These are phyloP conservation scores for Elongisporangium senticosum DNA, from an alignment of 352 stramenopile genomes.

Conservation along the genomic window DNA sequence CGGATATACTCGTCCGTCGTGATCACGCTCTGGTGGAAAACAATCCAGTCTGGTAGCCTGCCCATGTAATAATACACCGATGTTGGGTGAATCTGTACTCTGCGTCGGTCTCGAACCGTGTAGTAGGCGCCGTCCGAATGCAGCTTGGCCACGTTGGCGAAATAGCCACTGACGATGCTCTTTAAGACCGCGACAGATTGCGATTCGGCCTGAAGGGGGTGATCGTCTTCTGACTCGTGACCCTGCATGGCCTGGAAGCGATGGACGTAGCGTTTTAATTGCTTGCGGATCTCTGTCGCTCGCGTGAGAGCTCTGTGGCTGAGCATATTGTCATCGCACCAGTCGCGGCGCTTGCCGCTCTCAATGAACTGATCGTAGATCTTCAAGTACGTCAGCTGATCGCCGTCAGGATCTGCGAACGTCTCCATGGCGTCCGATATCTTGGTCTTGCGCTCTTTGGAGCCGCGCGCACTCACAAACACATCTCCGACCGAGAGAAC, in stretches of 20 bases:
- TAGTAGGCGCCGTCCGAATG: conserved; percentile 81
- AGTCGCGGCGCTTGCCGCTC: conserved; percentile 51
- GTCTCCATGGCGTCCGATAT: conserved; percentile 58
- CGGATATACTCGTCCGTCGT: conserved; percentile 95
- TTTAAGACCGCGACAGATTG: conserved; percentile 38
- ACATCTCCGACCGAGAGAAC: conserved; percentile 93
- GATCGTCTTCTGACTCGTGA: conserved; percentile 8
- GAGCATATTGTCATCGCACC: conserved; percentile 72
- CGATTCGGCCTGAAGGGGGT: conserved; percentile 10
- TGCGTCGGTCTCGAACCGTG: conserved; percentile 61
- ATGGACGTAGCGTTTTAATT: conserved; percentile 62
- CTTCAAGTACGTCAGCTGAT: conserved; percentile 63
- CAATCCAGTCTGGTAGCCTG: conserved; percentile 94
- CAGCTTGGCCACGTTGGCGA: conserved; percentile 96
- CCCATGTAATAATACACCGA: conserved; percentile 71
- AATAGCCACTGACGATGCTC: conserved; percentile 76
- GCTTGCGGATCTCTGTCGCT: conserved; percentile 59
- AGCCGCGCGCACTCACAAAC: conserved; percentile 54
- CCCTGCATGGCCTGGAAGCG: conserved; percentile 30
- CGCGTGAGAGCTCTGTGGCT: conserved; percentile 48
- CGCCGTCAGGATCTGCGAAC: conserved; percentile 62
- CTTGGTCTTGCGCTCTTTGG: conserved; percentile 62
- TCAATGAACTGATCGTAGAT: conserved; percentile 75
- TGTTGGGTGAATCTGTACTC: conserved; percentile 71
- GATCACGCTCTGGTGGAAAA: conserved; percentile 98